phyloP scores from a whole-genome alignment of 768 basidiomycete genomes.

The Hypholoma sublateritium region DNA sequence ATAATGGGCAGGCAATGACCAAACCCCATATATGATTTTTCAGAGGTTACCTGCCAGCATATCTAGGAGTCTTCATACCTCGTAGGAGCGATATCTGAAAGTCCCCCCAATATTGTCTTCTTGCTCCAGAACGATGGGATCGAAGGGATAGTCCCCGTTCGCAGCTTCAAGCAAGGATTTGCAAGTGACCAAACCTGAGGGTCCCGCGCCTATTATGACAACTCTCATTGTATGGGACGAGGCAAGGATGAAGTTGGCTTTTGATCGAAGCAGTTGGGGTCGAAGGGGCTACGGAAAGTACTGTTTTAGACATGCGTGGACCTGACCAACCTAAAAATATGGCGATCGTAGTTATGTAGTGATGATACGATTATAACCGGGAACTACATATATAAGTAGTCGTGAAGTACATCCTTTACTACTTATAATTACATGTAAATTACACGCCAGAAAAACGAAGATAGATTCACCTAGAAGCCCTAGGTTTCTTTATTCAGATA shows the following conservation, averaged over 20 bases:
- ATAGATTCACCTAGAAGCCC: no score
- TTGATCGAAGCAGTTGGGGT: background rate
- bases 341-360: no score
- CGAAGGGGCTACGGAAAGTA: no score
- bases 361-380: no score
- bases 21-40: background rate
- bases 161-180: slow-evolving; percentile 46
- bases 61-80: slow-evolving; percentile 29
- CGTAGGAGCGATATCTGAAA: slow-evolving; percentile 48
- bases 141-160: slow-evolving; percentile 38
- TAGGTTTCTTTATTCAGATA: no score
- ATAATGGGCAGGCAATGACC: background rate
- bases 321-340: no score
- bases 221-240: slow-evolving; percentile 26
- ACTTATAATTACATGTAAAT: no score
- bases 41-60: no score
- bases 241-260: background rate
- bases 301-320: no score
- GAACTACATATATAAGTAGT: no score
- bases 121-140: slow-evolving; percentile 48
- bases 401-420: no score
- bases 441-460: no score
- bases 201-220: slow-evolving; percentile 45
- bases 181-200: slow-evolving; percentile 47
- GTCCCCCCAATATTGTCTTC: slow-evolving; percentile 53